Percentiles rank a stretch among this genome's conserved stretches.
These are phyloP conservation scores for Fraxinus baroniana DNA, from an alignment of 305 asterid species.

Conservation along the genomic window DNA sequence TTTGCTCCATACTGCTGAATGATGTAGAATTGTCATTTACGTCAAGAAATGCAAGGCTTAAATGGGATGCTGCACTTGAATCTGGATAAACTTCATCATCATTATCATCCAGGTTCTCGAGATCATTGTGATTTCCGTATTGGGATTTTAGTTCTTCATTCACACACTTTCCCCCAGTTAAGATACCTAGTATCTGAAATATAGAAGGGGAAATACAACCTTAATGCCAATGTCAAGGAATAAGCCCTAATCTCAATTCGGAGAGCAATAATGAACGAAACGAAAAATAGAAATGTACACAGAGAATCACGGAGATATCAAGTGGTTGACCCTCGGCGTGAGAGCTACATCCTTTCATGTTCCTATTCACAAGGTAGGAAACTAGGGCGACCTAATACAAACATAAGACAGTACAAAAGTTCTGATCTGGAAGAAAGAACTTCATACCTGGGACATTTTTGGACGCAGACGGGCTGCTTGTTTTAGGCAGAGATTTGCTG, in stretches of 20 bases:
- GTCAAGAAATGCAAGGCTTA: constrained; percentile 73
- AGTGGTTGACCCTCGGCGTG: background rate
- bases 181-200: constrained; percentile 55
- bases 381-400: background rate
- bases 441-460: constrained; percentile 62
- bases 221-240: background rate
- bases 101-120: constrained; percentile 44
- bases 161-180: constrained; percentile 50
- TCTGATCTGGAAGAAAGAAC: background rate
- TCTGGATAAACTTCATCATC: constrained; percentile 96
- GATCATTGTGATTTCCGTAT: constrained; percentile 20
- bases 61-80: constrained; percentile 78
- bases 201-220: background rate
- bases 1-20: constrained; percentile 65
- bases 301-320: background rate
- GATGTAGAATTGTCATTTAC: constrained; percentile 55
- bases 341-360: background rate
- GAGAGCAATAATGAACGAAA: background rate
- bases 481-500: constrained; percentile 73
- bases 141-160: constrained; percentile 23
- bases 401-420: background rate
- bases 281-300: background rate
- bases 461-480: constrained; percentile 90
- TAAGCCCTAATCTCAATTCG: background rate
- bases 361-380: background rate